phyloP scores from a whole-genome alignment of 225 moss, liverwort and hornwort species.

The Marchantia paleacea region DNA sequence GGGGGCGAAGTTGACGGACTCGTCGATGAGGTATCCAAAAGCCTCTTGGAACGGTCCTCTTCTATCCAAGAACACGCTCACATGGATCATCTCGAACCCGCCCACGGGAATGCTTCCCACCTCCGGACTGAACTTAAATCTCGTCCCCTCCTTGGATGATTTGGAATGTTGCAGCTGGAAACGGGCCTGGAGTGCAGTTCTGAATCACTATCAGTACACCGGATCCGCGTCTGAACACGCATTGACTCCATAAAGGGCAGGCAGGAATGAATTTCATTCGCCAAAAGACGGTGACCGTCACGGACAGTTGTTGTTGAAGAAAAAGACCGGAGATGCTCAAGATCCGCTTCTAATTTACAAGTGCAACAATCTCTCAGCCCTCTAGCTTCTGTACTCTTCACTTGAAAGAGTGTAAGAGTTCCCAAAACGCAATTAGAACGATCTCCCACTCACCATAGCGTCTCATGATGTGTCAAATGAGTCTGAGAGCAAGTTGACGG shows the following conservation, averaged over 20 bases:
- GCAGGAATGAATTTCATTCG: not conserved
- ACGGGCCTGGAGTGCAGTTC: slow-evolving; percentile 46
- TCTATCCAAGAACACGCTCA: slow-evolving; percentile 48
- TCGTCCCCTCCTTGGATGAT: slow-evolving; percentile 30
- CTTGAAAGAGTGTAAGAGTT: no score
- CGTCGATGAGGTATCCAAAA: slow-evolving; percentile 67
- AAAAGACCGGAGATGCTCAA: not conserved
- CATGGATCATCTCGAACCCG: slow-evolving; percentile 44
- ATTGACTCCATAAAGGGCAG: no score
- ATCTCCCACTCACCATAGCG: no score
- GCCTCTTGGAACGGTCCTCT: slow-evolving; percentile 55
- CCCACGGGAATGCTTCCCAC: slow-evolving; percentile 45
- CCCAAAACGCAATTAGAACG: no score
- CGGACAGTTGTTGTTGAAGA: not conserved
- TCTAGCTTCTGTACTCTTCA: not conserved
- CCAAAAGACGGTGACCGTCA: no score
- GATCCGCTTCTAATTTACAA: not conserved
- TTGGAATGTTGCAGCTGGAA: slow-evolving; percentile 41
- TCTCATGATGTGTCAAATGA: no score
- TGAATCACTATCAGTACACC: not conserved
- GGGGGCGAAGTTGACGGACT: slow-evolving; percentile 59
- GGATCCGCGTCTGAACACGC: no score
- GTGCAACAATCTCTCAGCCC: not conserved
- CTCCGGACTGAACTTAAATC: slow-evolving; percentile 52
- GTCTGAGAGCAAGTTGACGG: no score